Conservation (phyloP, 208 protist genomes). For the Endotrypanum monterogeii region DNA sequence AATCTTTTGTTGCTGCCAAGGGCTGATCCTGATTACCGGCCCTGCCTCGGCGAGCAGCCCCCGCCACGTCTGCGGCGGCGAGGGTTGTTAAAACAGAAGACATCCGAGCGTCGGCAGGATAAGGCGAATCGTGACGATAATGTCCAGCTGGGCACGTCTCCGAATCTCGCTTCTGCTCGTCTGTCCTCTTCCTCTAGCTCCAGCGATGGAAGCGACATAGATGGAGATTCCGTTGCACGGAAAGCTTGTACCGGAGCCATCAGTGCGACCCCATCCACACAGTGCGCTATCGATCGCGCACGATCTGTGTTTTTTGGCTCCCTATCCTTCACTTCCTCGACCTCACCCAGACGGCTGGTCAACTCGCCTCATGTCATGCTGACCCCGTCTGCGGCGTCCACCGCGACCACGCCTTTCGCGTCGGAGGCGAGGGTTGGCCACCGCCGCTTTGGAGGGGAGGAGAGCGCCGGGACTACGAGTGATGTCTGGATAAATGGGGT, state of each 20-base stretch:
- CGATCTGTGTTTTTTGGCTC: conserved; percentile 69
- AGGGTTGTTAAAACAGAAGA: conserved; percentile 8
- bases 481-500: background rate
- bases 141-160: background rate
- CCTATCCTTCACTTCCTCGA: conserved; percentile 60
- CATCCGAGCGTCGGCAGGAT: background rate
- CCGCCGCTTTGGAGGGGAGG: background rate
- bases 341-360: conserved; percentile 53
- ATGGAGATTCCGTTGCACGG: background rate
- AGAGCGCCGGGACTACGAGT: background rate
- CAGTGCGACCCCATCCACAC: background rate
- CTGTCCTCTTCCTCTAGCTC: conserved; percentile 1
- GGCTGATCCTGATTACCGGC: conserved; percentile 54
- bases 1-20: conserved; percentile 71
- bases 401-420: background rate
- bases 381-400: conserved; percentile 29
- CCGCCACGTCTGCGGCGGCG: conserved; percentile 16
- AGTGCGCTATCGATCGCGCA: conserved; percentile 66
- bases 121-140: background rate
- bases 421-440: conserved; percentile 3
- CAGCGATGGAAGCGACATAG: background rate
- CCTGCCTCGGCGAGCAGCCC: conserved; percentile 41
- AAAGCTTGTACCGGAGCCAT: no score
- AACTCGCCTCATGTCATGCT: conserved; percentile 55
- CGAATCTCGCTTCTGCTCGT: background rate